Evolutionary conservation across 176 grass and related monocot genomes (phyloP).

Genomic region (Carex kokanica): DNA sequence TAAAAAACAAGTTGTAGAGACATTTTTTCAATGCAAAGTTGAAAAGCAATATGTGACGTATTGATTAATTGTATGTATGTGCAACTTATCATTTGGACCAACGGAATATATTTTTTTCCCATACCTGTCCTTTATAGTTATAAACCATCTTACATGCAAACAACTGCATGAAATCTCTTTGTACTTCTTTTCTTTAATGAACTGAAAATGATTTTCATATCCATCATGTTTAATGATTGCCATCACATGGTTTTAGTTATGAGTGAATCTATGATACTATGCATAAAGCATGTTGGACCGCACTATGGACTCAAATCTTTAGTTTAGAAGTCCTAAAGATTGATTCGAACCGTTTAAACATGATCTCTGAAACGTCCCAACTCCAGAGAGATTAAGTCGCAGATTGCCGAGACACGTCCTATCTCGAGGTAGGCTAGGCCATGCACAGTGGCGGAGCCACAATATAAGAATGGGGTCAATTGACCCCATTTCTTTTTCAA

Average conservation of each 20-base stretch:
- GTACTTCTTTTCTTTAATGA: neutral
- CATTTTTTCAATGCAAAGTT: conserved; percentile 5
- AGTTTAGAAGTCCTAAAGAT: no score
- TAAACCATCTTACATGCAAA: neutral
- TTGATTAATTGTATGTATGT: neutral
- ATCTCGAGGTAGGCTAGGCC: no score
- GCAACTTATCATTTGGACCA: neutral
- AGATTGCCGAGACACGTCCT: no score
- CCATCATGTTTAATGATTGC: neutral
- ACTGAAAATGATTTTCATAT: neutral
- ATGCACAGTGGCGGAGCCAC: no score
- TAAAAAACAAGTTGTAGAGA: neutral
- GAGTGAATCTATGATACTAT: no score
- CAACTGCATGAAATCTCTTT: neutral
- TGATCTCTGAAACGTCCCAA: no score
- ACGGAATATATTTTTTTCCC: neutral
- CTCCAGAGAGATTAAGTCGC: no score
- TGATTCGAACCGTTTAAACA: no score
- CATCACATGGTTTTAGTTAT: neutral
- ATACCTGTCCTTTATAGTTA: neutral
- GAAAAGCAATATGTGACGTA: neutral
- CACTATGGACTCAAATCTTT: no score
- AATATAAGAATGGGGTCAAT: no score
- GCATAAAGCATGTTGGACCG: no score
- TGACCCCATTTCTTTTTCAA: no score